These are phyloP conservation scores for Fusarium algeriense DNA, from an alignment of 2,329 filamentous ascomycete genomes.

Conservation along the genomic window DNA sequence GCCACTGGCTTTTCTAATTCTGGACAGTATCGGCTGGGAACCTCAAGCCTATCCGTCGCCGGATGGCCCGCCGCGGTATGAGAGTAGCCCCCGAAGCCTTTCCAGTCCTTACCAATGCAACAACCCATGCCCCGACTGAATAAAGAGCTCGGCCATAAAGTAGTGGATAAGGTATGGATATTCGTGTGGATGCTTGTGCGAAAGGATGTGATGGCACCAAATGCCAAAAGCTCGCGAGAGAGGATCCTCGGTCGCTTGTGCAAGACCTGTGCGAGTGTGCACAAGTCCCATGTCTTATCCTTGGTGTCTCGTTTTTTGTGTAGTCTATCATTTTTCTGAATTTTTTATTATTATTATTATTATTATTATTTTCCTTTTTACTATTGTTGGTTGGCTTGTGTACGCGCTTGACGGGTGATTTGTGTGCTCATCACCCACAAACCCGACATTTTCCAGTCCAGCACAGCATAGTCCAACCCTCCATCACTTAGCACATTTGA, in stretches of 20 bases:
- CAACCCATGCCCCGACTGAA: constrained; percentile 48
- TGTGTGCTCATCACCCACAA: constrained; percentile 31
- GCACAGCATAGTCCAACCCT: constrained; percentile 21
- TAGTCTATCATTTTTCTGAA: constrained; percentile 10
- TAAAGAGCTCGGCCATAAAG: constrained; percentile 48
- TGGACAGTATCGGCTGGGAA: constrained; percentile 43
- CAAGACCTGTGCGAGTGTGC: constrained; percentile 36
- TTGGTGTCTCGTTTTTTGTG: constrained; percentile 29
- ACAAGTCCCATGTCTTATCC: constrained; percentile 34
- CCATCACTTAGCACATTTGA: constrained; percentile 7
- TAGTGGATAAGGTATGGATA: constrained; percentile 43
- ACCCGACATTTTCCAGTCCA: constrained; percentile 2
- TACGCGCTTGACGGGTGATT: constrained; percentile 34
- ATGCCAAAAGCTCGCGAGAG: constrained; percentile 23
- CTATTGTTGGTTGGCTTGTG: constrained; percentile 23
- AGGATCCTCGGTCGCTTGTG: constrained; percentile 39
- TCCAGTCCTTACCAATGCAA: constrained; percentile 42
- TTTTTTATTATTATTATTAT: constrained; percentile 4
- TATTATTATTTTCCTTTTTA: not conserved
- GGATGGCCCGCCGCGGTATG: constrained; percentile 49
- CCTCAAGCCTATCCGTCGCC: constrained; percentile 43
- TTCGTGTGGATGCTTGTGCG: constrained; percentile 30
- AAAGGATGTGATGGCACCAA: constrained; percentile 28
- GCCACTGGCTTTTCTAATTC: constrained; percentile 54
- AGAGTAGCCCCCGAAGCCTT: constrained; percentile 42